Percentiles rank a stretch among this genome's conserved stretches.
phyloP scores from a whole-genome alignment of 805 yeast genomes.

The Metschnikowia matae region DNA sequence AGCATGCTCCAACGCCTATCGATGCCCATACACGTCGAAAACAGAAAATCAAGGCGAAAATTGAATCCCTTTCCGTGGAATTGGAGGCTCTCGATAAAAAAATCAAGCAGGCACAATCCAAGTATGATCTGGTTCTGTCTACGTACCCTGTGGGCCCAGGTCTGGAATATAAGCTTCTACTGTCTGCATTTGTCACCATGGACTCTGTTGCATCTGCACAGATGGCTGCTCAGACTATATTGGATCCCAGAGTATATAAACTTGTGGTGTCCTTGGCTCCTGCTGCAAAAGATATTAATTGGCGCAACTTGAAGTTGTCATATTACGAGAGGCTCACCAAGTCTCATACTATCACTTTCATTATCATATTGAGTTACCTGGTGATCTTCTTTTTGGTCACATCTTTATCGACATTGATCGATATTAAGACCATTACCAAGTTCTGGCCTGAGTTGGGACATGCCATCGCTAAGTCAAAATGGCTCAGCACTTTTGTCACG shows the following conservation, averaged over 20 bases:
- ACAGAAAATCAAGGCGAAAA: conserved; percentile 22
- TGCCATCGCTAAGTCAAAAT: conserved; percentile 46
- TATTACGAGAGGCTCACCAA: conserved; percentile 34
- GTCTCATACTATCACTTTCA: conserved; percentile 38
- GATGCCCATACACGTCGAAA: conserved; percentile 9
- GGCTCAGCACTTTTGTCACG: conserved; percentile 52
- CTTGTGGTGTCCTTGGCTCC: conserved; percentile 42
- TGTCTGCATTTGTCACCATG: conserved; percentile 47
- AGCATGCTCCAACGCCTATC: conserved; percentile 10
- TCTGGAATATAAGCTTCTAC: conserved; percentile 35
- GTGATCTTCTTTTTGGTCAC: conserved; percentile 53
- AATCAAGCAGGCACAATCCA: conserved; percentile 32
- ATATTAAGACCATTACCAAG: conserved; percentile 51
- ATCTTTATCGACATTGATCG: conserved; percentile 53
- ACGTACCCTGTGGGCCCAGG: conserved; percentile 25
- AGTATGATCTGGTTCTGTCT: conserved; percentile 26
- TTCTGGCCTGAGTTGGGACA: conserved; percentile 59
- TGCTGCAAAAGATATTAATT: conserved; percentile 44
- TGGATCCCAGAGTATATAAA: conserved; percentile 44
- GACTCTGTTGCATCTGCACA: conserved; percentile 47
- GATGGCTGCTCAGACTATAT: conserved; percentile 45
- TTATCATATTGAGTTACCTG: conserved; percentile 47
- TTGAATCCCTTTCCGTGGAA: conserved; percentile 31
- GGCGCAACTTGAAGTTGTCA: conserved; percentile 45
- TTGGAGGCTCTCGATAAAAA: conserved; percentile 36